Evolutionary conservation across 2,329 filamentous ascomycete genomes (phyloP).

Genomic region (Trichoderma hamatum): DNA sequence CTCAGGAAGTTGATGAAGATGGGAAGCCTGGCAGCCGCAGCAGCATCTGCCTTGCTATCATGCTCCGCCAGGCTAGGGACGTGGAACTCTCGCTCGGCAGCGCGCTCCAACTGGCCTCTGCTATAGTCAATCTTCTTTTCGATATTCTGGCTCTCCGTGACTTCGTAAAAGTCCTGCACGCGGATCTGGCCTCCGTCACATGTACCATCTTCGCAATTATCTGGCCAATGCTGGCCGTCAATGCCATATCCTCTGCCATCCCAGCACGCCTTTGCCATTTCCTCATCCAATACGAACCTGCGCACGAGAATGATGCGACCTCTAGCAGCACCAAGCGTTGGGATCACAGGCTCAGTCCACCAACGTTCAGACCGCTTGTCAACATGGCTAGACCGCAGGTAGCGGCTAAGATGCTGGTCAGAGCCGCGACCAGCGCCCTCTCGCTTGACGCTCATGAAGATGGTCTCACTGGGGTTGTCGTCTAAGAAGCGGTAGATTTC

Average conservation of each 20-base stretch:
- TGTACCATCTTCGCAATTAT: constrained; percentile 80
- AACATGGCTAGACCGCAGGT: constrained; percentile 74
- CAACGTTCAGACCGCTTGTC: constrained; percentile 61
- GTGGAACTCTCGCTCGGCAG: constrained; percentile 56
- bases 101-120: constrained; percentile 75
- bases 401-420: constrained; percentile 75
- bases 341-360: constrained; percentile 78
- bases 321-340: constrained; percentile 75
- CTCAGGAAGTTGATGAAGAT: constrained; percentile 90
- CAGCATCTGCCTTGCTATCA: constrained; percentile 33
- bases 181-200: constrained; percentile 73
- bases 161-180: constrained; percentile 94
- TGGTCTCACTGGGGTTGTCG: constrained; percentile 74
- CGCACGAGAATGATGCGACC: constrained; percentile 84
- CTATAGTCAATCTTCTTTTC: constrained; percentile 76
- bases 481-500: constrained; percentile 76
- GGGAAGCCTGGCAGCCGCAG: constrained; percentile 48
- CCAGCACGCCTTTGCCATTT: constrained; percentile 53
- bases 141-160: constrained; percentile 74
- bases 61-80: constrained; percentile 44
- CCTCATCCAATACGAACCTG: constrained; percentile 70
- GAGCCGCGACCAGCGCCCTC: constrained; percentile 82
- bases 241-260: constrained; percentile 59
- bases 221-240: constrained; percentile 73
- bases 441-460: constrained; percentile 87